These are phyloP conservation scores for Cutaneotrichosporon cavernicola DNA, from an alignment of 1,284 basidiomycete genomes.

Conservation along the genomic window DNA sequence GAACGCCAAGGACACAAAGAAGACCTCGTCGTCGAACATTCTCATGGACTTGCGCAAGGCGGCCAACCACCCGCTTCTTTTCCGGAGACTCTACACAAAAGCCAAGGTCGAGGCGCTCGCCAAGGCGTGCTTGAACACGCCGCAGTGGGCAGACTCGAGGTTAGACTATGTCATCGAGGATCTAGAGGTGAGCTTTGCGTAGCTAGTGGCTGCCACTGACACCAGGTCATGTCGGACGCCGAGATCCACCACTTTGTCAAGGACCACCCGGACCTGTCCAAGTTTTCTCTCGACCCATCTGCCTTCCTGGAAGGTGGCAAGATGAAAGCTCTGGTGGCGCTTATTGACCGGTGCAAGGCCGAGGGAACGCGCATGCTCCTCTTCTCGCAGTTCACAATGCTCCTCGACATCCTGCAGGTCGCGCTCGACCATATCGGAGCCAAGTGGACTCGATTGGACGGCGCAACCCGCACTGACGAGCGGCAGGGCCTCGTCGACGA, in stretches of 20 bases:
- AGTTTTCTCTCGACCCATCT: conserved; percentile 69
- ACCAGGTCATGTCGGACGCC: conserved; percentile 84
- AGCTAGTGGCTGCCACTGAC: conserved; percentile 30
- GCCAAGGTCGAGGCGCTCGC: conserved; percentile 72
- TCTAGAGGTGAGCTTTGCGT: conserved; percentile 59
- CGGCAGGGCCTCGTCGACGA: conserved; percentile 92
- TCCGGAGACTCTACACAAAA: conserved; percentile 80
- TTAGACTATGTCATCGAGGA: conserved; percentile 84
- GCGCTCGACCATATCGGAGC: conserved; percentile 74
- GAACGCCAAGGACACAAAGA: conserved; percentile 64
- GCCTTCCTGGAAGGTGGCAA: conserved; percentile 91
- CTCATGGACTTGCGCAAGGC: conserved; percentile 96
- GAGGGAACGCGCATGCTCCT: conserved; percentile 82
- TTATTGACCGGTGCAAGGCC: conserved; percentile 68
- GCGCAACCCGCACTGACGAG: conserved; percentile 89
- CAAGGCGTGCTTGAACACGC: conserved; percentile 81
- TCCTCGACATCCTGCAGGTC: conserved; percentile 88
- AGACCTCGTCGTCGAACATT: conserved; percentile 64
- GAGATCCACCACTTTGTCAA: conserved; percentile 74
- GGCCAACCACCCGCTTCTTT: conserved; percentile 92
- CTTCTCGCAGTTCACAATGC: conserved; percentile 96
- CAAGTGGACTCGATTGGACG: conserved; percentile 85
- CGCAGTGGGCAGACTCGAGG: conserved; percentile 74
- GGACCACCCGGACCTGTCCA: conserved; percentile 77
- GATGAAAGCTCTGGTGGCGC: conserved; percentile 68